These are phyloP conservation scores for Colletotrichum cereale DNA, from an alignment of 2,329 filamentous ascomycete species.

Conservation along the genomic window DNA sequence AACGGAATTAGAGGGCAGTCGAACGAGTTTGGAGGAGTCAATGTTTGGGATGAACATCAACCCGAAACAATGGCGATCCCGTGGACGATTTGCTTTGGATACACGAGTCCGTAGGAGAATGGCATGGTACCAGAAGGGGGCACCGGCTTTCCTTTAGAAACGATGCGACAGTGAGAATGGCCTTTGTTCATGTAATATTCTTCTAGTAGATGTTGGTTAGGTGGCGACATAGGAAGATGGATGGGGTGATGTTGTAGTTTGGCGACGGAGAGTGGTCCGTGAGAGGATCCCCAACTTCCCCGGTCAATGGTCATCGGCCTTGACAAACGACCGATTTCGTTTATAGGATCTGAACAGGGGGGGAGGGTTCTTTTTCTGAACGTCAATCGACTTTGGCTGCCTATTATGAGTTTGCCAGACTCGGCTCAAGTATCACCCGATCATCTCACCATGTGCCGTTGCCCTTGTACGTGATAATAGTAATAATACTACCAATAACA, in stretches of 20 bases:
- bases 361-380: neutral
- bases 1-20: neutral
- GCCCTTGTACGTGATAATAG: neutral
- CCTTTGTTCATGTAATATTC: no score
- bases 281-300: neutral
- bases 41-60: constrained; percentile 37
- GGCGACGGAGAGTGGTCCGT: neutral
- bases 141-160: neutral
- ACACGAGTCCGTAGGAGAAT: neutral
- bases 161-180: neutral
- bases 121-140: neutral
- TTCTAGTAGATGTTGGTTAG: neutral
- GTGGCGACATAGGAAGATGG: neutral
- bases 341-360: no score
- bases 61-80: constrained; percentile 9
- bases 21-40: neutral
- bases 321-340: neutral
- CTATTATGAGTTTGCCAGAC: neutral
- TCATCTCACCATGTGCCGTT: neutral
- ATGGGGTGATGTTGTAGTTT: neutral
- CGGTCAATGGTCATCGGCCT: neutral
- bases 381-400: neutral
- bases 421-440: neutral
- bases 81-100: neutral
- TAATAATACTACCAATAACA: neutral